Evolutionary conservation across 1,284 basidiomycete genomes (phyloP), one percentile per base, ranked within the genome.

Genomic region (Cryptococcus depauperatus): DNA sequence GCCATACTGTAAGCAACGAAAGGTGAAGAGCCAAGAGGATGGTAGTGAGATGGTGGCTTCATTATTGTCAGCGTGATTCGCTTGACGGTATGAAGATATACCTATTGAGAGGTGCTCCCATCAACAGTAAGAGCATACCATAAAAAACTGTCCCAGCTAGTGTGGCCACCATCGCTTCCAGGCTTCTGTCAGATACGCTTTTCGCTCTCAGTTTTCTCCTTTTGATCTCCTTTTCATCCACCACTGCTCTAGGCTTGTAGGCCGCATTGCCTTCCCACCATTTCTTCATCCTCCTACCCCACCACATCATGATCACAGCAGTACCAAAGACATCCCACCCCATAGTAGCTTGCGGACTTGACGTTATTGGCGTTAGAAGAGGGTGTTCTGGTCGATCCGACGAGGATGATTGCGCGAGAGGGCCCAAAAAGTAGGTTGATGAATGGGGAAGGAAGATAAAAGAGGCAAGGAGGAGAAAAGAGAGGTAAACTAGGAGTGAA

Each of bases 21-120:
- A 92, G 64, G 16, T 87, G 74, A 10, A 83, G 70, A 6, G 83
- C 75, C 21, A 92, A 74, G 13, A 84, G 72, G 46, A 77, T 78
- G 1, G 87, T 91, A 26, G 65, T 58, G 29, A 54, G 19, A 22
- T 57, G 32, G 28, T 68, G 55, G 18, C 69, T 69, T 50, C 23
- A 43, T 19, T 30, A 23, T 13, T 28, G 35, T 25, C 38, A 39
- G 16, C n/a, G 30, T 23, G 32, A 43, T 5, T 73, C 48, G 53
- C 79, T 73, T 48, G 80, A 81, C 28, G 37, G 46, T n/a, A n/a
- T 34, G 35, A 37, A 22, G 37, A 69, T 76, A 56, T 58, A 82
- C 81, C 74, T 77, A 34, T 73, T 51, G 6, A 84, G 54, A 0
- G 86, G 84, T 5, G 87, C 87, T 1, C 89, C 89, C 51, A 92